These are phyloP conservation scores for Xerocomus nothofagi DNA, from an alignment of 1,284 basidiomycete genomes.

Conservation along the genomic window DNA sequence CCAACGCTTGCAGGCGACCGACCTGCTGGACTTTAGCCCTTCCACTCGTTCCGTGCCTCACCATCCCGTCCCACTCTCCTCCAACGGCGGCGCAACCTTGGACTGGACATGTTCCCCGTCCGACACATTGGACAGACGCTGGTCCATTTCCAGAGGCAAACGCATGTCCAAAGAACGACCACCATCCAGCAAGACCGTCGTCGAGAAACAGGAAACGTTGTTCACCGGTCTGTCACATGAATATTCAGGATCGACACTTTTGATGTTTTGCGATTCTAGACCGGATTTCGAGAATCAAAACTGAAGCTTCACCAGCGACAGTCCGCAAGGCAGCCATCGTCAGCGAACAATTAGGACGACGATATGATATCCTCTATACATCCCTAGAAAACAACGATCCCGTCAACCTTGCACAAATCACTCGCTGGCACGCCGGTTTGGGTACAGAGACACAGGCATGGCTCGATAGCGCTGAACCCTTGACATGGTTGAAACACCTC, in stretches of 20 bases:
- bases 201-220: slow-evolving; percentile 50
- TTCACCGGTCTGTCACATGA: slow-evolving; percentile 43
- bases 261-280: slow-evolving; percentile 39
- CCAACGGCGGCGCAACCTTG: slow-evolving; percentile 63
- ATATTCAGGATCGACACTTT: slow-evolving; percentile 4
- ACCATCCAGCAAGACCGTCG: slow-evolving; percentile 42
- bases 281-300: slow-evolving; percentile 54
- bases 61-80: slow-evolving; percentile 63
- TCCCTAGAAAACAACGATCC: slow-evolving; percentile 36
- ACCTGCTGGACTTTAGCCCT: slow-evolving; percentile 66
- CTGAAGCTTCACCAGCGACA: slow-evolving; percentile 51
- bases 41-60: slow-evolving; percentile 46
- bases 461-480: slow-evolving; percentile 61
- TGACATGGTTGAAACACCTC: slow-evolving; percentile 69
- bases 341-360: slow-evolving; percentile 61
- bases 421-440: slow-evolving; percentile 58
- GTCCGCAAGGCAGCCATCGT: slow-evolving; percentile 65
- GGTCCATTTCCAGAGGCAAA: slow-evolving; percentile 59
- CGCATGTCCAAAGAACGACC: slow-evolving; percentile 58
- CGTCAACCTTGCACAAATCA: slow-evolving; percentile 49
- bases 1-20: slow-evolving; percentile 27
- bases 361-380: slow-evolving; percentile 55
- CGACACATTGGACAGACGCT: slow-evolving; percentile 55
- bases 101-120: slow-evolving; percentile 60
- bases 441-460: slow-evolving; percentile 45